Conservation (phyloP, 345 rosid genomes). For the Ricinus communis region DNA sequence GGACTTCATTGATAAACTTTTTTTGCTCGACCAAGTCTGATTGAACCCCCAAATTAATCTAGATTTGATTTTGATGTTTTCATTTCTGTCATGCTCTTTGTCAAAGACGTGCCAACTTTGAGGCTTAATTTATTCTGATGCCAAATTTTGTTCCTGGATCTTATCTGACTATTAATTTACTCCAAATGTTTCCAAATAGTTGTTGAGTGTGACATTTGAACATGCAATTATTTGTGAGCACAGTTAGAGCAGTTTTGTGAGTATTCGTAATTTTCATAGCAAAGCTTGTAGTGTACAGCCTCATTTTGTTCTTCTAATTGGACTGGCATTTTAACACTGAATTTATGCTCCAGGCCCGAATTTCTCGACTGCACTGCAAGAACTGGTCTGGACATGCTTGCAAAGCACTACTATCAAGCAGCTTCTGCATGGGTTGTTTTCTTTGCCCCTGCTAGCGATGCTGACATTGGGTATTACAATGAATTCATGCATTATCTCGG, state of each 20-base stretch:
- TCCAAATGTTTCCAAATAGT: background rate
- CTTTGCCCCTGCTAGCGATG: conserved; percentile 88
- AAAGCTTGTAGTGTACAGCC: background rate
- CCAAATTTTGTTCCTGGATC: background rate
- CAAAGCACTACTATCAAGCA: conserved; percentile 94
- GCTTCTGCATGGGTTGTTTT: conserved; percentile 90
- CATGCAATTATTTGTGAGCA: background rate
- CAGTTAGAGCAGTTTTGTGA: background rate
- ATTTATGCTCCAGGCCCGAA: conserved; percentile 67
- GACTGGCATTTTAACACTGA: background rate
- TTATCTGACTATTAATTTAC: background rate
- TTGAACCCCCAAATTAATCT: too few species aligned
- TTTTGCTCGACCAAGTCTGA: too few species aligned
- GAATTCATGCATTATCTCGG: conserved; percentile 90
- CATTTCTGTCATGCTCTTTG: background rate
- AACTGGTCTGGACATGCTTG: conserved; percentile 91
- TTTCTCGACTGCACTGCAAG: conserved; percentile 94
- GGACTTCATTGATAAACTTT: background rate
- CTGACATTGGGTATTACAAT: conserved; percentile 77
- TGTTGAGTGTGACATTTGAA: background rate
- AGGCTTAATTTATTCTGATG: background rate
- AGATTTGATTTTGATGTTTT: background rate
- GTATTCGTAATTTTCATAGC: background rate
- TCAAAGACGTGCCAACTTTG: background rate
- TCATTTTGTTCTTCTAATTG: background rate